Evolutionary conservation across 225 moss, liverwort and hornwort genomes (phyloP), one percentile per base, ranked within the genome.

Genomic region (Marchantia polymorpha): DNA sequence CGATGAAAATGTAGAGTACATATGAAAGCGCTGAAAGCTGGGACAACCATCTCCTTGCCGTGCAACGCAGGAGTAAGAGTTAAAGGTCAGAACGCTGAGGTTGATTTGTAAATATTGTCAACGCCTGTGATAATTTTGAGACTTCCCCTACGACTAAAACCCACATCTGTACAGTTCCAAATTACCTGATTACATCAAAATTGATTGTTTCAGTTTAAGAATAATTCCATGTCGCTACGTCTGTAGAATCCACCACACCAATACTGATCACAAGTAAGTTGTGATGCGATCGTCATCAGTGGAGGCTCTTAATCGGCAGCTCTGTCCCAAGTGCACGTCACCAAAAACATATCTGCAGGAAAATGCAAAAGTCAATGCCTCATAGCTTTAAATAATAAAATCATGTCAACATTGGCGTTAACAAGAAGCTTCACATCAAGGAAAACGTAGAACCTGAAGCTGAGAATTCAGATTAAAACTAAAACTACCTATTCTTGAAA

Each of bases 261-360:
- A 48, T 20, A 22, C 49, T 71, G 39, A 39, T 89, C 85, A 94
- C 56, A 99, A 85, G 78, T 93, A 95, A 22, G 84, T 87, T 73
- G 84, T 80, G 73, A 99, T 85, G 72, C 90, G 90, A 79, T 93
- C 92, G 76, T 89, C 83, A 72, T 89, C 87, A 60, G 87, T 89
- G 26, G 91, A 89, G 48, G 89, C 87, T 80, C 88, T 92, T 56
- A 99, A 88, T 73, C 99, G 87, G 85, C 99, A 99, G 80, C 99
- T 99, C 81, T 99, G 99, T 51, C 93, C 92, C 64, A 99, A 86
- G 81, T 99, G 99, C 30, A 99, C 95, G 85, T 99, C 99, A 78
- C 99, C 99, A 84, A 99, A 99, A 19, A 93, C 87, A 61, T 99
- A 99, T 81, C 94, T 99, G 94, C 88, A 81, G 52, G 39, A 5